These are phyloP conservation scores for Leccinum cinnamomeum DNA, from an alignment of 1,284 basidiomycete species.

Conservation along the genomic window DNA sequence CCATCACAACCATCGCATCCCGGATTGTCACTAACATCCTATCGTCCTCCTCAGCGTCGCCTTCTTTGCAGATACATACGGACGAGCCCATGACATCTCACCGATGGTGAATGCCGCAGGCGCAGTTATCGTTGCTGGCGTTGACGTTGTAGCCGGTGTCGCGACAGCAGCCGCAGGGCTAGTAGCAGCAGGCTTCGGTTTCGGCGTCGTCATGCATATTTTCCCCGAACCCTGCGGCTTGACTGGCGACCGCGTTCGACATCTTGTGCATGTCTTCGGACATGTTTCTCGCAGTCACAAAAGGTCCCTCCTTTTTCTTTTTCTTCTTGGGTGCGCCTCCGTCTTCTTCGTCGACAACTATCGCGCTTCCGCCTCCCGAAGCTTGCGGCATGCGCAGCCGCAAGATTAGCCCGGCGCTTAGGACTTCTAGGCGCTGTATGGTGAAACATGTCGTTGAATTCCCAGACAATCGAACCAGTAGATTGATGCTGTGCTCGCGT, in stretches of 20 bases:
- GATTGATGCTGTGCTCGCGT: too few species aligned
- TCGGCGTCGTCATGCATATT: constrained; percentile 72
- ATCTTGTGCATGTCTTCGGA: constrained; percentile 84
- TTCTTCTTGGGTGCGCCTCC: constrained; percentile 72
- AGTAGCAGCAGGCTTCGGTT: constrained; percentile 41
- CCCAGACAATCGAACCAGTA: too few species aligned
- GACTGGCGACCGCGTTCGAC: constrained; percentile 82
- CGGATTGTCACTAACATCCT: constrained; percentile 63
- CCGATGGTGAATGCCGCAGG: constrained; percentile 22
- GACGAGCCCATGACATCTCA: constrained; percentile 57
- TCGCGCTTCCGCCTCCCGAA: constrained; percentile 36
- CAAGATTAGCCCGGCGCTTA: constrained; percentile 44
- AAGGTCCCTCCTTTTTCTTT: constrained; percentile 80
- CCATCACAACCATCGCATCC: constrained; percentile 78
- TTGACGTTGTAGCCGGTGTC: constrained; percentile 34
- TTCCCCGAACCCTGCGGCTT: constrained; percentile 77
- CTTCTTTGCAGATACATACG: constrained; percentile 54
- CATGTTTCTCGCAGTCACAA: constrained; percentile 83
- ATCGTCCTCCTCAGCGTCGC: constrained; percentile 49
- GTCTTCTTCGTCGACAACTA: constrained; percentile 39
- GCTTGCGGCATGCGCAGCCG: constrained; percentile 62
- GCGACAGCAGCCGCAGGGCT: constrained; percentile 25
- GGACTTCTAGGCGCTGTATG: too few species aligned
- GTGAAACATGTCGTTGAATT: too few species aligned
- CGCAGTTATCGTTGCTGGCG: constrained; percentile 36